These are phyloP conservation scores for Colletotrichum destructivum DNA, from an alignment of 2,329 filamentous ascomycete species.

Conservation along the genomic window DNA sequence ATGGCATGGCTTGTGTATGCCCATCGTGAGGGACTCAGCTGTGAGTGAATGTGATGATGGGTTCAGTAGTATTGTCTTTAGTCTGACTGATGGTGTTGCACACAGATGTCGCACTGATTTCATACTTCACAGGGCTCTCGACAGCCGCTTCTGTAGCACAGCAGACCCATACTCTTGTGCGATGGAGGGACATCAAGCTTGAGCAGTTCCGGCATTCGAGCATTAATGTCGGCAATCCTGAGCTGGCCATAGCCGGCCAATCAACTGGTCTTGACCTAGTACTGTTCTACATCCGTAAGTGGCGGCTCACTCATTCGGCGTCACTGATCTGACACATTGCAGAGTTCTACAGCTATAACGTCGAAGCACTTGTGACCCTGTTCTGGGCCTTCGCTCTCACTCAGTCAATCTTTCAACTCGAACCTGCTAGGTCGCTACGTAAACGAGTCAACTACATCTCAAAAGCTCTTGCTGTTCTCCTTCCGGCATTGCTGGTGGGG, in stretches of 20 bases:
- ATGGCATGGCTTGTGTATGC: slow-evolving; percentile 56
- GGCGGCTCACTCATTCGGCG: not conserved
- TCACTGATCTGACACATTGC: slow-evolving; percentile 34
- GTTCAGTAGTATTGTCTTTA: not conserved
- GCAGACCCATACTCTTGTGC: slow-evolving; percentile 58
- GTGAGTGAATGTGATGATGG: slow-evolving; percentile 49
- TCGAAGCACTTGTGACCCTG: slow-evolving; percentile 61
- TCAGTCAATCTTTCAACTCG: slow-evolving; percentile 51
- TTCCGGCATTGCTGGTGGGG: slow-evolving; percentile 54
- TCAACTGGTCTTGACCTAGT: slow-evolving; percentile 58
- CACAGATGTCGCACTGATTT: slow-evolving; percentile 58
- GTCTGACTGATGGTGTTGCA: slow-evolving; percentile 24
- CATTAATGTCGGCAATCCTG: slow-evolving; percentile 54
- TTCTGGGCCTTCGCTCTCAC: slow-evolving; percentile 61
- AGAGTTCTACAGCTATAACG: slow-evolving; percentile 68
- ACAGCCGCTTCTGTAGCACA: slow-evolving; percentile 58
- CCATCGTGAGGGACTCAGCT: slow-evolving; percentile 58
- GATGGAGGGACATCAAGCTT: slow-evolving; percentile 58
- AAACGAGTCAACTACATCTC: slow-evolving; percentile 47
- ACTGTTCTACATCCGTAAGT: slow-evolving; percentile 65
- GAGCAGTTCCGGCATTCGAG: slow-evolving; percentile 56
- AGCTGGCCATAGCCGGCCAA: slow-evolving; percentile 59
- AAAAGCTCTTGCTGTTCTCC: slow-evolving; percentile 54
- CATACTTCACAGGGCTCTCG: slow-evolving; percentile 54
- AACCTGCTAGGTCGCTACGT: slow-evolving; percentile 48